Conservation (phyloP, 495 filamentous ascomycete species). For the Poronia punctata region DNA sequence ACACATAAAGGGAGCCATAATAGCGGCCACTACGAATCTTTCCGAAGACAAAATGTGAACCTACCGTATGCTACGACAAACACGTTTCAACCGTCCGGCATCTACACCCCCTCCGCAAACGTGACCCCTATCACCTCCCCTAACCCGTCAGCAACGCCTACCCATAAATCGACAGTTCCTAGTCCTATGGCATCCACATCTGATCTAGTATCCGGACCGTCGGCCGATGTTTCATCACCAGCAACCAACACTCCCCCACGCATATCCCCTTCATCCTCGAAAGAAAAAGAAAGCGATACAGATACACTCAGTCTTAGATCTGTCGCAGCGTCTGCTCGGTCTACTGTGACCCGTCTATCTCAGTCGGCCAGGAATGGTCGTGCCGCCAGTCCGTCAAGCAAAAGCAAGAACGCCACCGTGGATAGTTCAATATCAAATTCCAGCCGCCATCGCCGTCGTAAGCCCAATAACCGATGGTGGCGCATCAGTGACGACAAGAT, state of each 20-base stretch:
- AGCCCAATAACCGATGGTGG: constrained; percentile 83
- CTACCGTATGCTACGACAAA: constrained; percentile 70
- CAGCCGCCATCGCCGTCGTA: constrained; percentile 35
- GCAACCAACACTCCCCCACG: constrained; percentile 14
- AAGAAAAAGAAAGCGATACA: constrained; percentile 21
- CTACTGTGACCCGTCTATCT: constrained; percentile 34
- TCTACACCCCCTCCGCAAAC: constrained; percentile 51
- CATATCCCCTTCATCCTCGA: constrained; percentile 12
- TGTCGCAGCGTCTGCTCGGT: constrained; percentile 35
- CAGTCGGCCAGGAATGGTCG: constrained; percentile 21
- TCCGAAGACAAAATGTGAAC: constrained; percentile 75
- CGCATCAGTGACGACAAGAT: constrained; percentile 96
- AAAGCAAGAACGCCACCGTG: constrained; percentile 21
- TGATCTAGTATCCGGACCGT: constrained; percentile 26
- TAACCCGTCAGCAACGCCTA: constrained; percentile 36
- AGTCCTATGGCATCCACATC: constrained; percentile 34
- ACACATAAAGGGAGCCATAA: constrained; percentile 95
- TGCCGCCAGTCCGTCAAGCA: constrained; percentile 16
- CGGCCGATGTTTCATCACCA: constrained; percentile 18
- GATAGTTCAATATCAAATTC: no score
- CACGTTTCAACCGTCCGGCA: constrained; percentile 61
- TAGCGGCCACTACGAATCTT: constrained; percentile 95
- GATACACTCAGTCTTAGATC: constrained; percentile 38
- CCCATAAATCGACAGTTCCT: constrained; percentile 19
- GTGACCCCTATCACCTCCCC: constrained; percentile 19